phyloP scores from a whole-genome alignment of 139 green algal species.

The Tetradesmus obliquus region DNA sequence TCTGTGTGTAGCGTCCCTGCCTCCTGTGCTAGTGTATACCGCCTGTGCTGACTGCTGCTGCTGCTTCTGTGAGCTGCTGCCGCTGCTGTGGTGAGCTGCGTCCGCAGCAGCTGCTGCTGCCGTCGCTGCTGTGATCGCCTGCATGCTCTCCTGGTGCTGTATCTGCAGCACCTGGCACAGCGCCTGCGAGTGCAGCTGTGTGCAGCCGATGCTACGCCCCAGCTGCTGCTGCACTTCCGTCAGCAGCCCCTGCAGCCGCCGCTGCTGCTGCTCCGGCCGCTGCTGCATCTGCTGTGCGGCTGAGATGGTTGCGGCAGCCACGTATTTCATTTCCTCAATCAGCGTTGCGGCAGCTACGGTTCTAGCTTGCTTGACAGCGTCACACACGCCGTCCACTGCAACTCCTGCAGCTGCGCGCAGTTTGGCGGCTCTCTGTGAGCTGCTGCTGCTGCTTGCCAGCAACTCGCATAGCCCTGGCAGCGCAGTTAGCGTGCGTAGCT shows the following conservation, averaged over 20 bases:
- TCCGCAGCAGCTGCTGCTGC: background rate
- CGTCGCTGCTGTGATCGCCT: background rate
- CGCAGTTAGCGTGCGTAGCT: background rate
- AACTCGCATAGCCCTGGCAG: background rate
- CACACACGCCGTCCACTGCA: background rate
- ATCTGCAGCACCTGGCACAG: background rate
- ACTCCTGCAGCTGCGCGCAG: background rate
- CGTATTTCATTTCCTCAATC: too few species aligned
- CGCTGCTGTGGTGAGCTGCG: background rate
- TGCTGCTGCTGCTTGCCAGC: background rate
- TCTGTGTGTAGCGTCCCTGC: too few species aligned
- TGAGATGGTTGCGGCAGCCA: background rate
- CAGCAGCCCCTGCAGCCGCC: background rate
- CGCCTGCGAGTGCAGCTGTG: background rate
- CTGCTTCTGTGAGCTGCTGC: background rate
- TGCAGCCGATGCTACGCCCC: background rate
- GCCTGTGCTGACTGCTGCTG: background rate
- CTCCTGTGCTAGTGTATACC: background rate
- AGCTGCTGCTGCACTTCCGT: background rate
- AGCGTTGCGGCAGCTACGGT: background rate
- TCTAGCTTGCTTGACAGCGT: background rate
- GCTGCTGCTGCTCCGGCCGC: background rate
- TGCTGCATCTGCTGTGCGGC: background rate
- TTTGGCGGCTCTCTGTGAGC: background rate
- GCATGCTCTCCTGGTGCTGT: background rate